Evolutionary conservation across 2,329 filamentous ascomycete species (phyloP).

Genomic region (Botrytis galanthina): DNA sequence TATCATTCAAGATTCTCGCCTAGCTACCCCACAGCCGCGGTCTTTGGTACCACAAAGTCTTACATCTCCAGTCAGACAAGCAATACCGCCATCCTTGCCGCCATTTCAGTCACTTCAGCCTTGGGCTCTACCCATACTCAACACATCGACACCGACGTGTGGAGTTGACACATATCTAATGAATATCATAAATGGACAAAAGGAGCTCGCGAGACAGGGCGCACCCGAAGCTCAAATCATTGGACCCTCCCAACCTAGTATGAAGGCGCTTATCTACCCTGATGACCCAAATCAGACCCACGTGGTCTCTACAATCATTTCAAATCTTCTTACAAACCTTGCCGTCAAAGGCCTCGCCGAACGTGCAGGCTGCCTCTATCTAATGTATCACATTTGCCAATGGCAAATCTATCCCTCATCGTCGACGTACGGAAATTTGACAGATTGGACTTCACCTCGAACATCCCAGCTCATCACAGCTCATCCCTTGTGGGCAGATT

Average conservation of each 20-base stretch:
- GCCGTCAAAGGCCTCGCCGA: conserved; percentile 25
- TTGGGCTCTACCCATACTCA: conserved; percentile 40
- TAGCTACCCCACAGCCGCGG: background rate
- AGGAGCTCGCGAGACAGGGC: conserved; percentile 36
- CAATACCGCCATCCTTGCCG: background rate
- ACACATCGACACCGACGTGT: conserved; percentile 36
- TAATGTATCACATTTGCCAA: conserved; percentile 30
- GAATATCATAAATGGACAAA: conserved; percentile 41
- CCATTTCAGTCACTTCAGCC: conserved; percentile 11
- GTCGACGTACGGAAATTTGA: conserved; percentile 29
- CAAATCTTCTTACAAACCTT: conserved; percentile 31
- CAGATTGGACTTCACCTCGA: conserved; percentile 28
- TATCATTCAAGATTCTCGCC: background rate
- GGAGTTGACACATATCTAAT: conserved; percentile 41
- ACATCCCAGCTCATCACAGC: conserved; percentile 37
- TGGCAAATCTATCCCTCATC: conserved; percentile 32
- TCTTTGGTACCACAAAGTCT: background rate
- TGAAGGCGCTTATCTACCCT: conserved; percentile 40
- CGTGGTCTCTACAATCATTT: conserved; percentile 35
- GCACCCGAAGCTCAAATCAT: conserved; percentile 36
- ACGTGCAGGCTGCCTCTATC: conserved; percentile 27
- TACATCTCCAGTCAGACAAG: background rate
- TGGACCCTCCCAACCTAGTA: conserved; percentile 39
- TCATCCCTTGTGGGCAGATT: conserved; percentile 36
- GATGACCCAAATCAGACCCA: conserved; percentile 33